Evolutionary conservation across 768 basidiomycete genomes (phyloP).

Genomic region (Mycena capillaripes): DNA sequence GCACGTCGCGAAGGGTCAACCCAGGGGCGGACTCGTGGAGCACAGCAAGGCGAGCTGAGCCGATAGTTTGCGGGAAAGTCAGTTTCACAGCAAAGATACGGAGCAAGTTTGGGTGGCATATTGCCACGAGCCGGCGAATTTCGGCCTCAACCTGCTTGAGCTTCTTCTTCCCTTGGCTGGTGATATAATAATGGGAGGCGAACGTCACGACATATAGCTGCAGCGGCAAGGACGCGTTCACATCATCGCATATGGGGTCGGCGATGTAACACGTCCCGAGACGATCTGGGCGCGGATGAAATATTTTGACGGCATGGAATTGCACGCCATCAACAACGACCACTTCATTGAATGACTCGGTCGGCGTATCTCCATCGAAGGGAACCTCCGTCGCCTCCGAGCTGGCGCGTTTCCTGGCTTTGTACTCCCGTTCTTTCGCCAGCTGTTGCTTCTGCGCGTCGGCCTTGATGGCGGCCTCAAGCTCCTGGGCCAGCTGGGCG

Average conservation of each 20-base stretch:
- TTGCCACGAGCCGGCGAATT: conserved; percentile 67
- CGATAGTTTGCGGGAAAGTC: conserved; percentile 61
- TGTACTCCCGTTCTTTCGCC: conserved; percentile 66
- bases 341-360: conserved; percentile 71
- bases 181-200: conserved; percentile 75
- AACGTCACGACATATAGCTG: conserved; percentile 80
- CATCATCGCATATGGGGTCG: conserved; percentile 81
- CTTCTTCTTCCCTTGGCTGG: conserved; percentile 77
- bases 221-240: conserved; percentile 67
- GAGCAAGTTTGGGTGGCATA: conserved; percentile 78
- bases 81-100: conserved; percentile 78
- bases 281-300: conserved; percentile 78
- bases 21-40: conserved; percentile 81
- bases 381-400: conserved; percentile 82
- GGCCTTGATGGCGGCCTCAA: conserved; percentile 76
- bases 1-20: conserved; percentile 76
- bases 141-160: conserved; percentile 76
- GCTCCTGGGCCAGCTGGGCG: conserved; percentile 66
- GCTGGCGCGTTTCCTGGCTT: conserved; percentile 72
- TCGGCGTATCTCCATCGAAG: conserved; percentile 61
- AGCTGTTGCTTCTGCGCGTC: conserved; percentile 72
- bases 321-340: conserved; percentile 70
- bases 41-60: conserved; percentile 69
- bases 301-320: conserved; percentile 78
- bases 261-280: conserved; percentile 80